Percentiles rank a stretch among this genome's conserved stretches.
phyloP scores from a whole-genome alignment of 495 filamentous ascomycete species.

The Daldinia childiae region DNA sequence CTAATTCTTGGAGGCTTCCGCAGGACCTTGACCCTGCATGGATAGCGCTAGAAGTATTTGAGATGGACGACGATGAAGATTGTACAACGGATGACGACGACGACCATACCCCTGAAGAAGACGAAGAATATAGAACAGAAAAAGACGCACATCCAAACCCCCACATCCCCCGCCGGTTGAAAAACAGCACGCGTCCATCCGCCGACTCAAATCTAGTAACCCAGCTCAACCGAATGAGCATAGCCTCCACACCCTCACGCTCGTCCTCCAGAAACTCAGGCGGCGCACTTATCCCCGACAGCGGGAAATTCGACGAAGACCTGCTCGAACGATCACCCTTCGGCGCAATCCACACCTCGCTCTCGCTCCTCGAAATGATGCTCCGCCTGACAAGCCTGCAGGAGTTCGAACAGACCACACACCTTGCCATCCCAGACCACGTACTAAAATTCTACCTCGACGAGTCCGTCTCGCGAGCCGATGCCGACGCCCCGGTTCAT shows the following conservation, averaged over 20 bases:
- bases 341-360: slow-evolving; percentile 74
- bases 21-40: slow-evolving; percentile 89
- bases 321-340: slow-evolving; percentile 52
- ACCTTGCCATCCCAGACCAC: slow-evolving; percentile 94
- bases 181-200: slow-evolving; percentile 38
- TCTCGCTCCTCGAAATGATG: slow-evolving; percentile 93
- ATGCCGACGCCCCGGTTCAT: slow-evolving; percentile 27
- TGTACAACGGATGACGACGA: slow-evolving; percentile 48
- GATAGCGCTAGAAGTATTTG: slow-evolving; percentile 92
- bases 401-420: slow-evolving; percentile 93
- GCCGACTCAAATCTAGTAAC: slow-evolving; percentile 53
- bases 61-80: slow-evolving; percentile 60
- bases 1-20: slow-evolving; percentile 72
- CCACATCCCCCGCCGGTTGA: slow-evolving; percentile 16
- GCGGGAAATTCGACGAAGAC: slow-evolving; percentile 14
- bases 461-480: slow-evolving; percentile 64
- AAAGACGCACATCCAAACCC: slow-evolving; percentile 27
- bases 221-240: slow-evolving; percentile 53
- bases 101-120: slow-evolving; percentile 43
- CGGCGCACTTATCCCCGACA: slow-evolving; percentile 7
- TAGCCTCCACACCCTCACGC: slow-evolving; percentile 41
- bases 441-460: slow-evolving; percentile 93
- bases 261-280: slow-evolving; percentile 32
- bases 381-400: slow-evolving; percentile 93
- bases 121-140: slow-evolving; percentile 29